Base-by-base conservation (phyloP, 805 yeast genomes). In the Wickerhamiella shivajii region DNA sequence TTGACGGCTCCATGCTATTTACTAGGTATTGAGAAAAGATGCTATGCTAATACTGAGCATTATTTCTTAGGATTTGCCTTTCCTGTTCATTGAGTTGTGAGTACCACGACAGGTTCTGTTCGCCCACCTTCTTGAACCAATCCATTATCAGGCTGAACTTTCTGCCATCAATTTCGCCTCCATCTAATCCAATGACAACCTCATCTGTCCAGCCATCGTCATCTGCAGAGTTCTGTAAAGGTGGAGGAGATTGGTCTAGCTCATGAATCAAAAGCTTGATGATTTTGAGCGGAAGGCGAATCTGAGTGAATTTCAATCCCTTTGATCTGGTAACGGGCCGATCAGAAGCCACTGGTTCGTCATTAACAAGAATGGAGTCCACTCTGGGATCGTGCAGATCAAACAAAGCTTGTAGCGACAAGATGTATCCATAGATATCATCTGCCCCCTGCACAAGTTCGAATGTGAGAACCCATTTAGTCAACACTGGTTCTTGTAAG, bases 381-480 rank as follows among this genome's bases (percentile, higher is more conserved):
- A 84, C 51, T 7, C 73, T 55, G 2, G 58, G 49, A 39, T 77
- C 80, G 13, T 65, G 58, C n/a, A 77, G 55, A 18, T 68, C 59
- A 46, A 64, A 83, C 1, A 90, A 58, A 36, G 69, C 69, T 20
- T 72, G 73, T 25, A 90, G 61, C 0, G 95, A 94, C 18, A 67
- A 50, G n/a, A 79, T 66, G 46, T 66, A 67, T 32, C 60, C 71
- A 40, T 69, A 64, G 31, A 85, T 81, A 38, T 71, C 71, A 18
- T 73, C 78, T 37, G 66, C 73, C 0, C 96, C 95, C 39, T 87
- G 64, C 24, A 85, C 68, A 2, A 76, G 71, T 44, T 80, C 87
- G 53, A 81, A 85, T 2, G 81, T 67, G 17, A 69, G 71, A 31
- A 87, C 66, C 97, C 97, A 90, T 33, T 78, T 74, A 2, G 76